These are phyloP conservation scores for Blastobotrys terrestris DNA, from an alignment of 805 yeast species.

Conservation along the genomic window DNA sequence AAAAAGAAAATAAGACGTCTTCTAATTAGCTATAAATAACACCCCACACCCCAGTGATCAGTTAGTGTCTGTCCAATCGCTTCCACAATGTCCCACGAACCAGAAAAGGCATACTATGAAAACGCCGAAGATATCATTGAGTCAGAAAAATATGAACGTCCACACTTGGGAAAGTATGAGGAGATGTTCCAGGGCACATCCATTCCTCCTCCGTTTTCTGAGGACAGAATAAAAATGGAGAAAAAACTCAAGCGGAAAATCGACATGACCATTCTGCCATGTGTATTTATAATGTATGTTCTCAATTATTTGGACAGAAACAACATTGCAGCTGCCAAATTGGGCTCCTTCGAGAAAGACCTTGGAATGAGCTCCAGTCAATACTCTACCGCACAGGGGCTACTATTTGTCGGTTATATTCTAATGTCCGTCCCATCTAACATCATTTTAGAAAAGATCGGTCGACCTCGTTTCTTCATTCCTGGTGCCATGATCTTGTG, in stretches of 20 bases:
- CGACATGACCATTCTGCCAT: constrained; percentile 37
- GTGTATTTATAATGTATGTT: constrained; percentile 28
- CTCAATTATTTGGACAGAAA: constrained; percentile 33
- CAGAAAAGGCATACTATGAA: neutral
- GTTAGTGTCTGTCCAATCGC: neutral
- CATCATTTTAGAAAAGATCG: constrained; percentile 25
- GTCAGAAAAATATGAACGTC: constrained; percentile 3
- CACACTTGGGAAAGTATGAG: constrained; percentile 13
- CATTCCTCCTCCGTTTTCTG: constrained; percentile 26
- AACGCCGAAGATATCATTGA: constrained; percentile 4
- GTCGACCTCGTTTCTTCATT: constrained; percentile 44
- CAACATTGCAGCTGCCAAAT: constrained; percentile 32
- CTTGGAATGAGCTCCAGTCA: constrained; percentile 34
- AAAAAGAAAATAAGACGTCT: neutral
- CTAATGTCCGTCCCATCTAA: constrained; percentile 29
- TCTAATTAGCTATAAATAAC: neutral
- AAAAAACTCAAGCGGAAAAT: constrained; percentile 40
- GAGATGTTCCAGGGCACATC: constrained; percentile 19
- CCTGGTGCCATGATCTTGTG: constrained; percentile 43
- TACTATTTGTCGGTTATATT: constrained; percentile 38
- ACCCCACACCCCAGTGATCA: neutral
- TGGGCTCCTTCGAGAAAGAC: constrained; percentile 31
- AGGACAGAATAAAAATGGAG: constrained; percentile 37
- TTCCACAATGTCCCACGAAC: neutral
- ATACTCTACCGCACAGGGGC: constrained; percentile 38